phyloP scores from a whole-genome alignment of 2,329 filamentous ascomycete genomes.

The Botrytis aclada region DNA sequence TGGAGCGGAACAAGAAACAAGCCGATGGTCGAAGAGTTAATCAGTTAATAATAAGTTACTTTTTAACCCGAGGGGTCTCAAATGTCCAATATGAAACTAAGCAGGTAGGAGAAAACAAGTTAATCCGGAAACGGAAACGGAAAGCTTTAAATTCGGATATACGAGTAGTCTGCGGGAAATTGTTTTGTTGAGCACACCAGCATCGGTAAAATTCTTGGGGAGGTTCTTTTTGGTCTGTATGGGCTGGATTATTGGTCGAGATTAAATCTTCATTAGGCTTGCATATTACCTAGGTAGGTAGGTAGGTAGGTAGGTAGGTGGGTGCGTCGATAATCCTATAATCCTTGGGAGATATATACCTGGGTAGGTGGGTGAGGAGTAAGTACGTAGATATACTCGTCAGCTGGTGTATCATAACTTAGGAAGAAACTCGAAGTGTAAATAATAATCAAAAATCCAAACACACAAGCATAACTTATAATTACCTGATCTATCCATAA shows the following conservation, averaged over 20 bases:
- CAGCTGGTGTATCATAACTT: neutral
- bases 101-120: neutral
- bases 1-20: neutral
- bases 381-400: neutral
- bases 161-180: neutral
- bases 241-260: neutral
- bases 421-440: neutral
- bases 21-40: neutral
- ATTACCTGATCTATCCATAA: too few species aligned
- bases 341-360: neutral
- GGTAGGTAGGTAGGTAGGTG: neutral
- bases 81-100: neutral
- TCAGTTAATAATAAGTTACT: neutral
- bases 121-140: neutral
- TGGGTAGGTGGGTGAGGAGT: too few species aligned
- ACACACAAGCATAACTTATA: too few species aligned
- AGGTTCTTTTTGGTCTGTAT: neutral
- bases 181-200: constrained; percentile 6
- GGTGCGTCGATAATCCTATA: too few species aligned
- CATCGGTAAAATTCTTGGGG: neutral
- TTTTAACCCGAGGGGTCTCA: neutral
- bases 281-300: neutral
- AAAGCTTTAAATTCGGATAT: neutral
- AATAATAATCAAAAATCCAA: neutral
- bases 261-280: neutral